Base-by-base conservation (phyloP, 2,329 filamentous ascomycete genomes). In the Fusarium hostae region DNA sequence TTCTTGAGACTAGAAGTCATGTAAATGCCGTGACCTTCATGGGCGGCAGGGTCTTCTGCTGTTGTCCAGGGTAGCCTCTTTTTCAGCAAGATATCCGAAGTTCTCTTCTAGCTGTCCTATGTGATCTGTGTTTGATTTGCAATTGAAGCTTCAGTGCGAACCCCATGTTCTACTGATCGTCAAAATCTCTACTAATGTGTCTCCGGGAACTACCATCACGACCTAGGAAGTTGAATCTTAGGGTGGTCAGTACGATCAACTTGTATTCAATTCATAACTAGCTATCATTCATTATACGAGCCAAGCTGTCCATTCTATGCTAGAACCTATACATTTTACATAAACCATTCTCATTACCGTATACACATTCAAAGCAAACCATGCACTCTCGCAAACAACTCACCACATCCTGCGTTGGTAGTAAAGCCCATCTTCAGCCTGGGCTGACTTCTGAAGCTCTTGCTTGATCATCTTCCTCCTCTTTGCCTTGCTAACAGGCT, bases 381-480 rank as follows among this genome's bases (percentile, higher is more conserved):
- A 30, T 4, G 40, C 26, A 18, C 22, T 20, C 12, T 15, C 24
- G 16, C 40, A 6, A 52, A 16, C 15, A 51, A 39, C 24, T 61
- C 79, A 90, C 83, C 85, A 88, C 68, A 89, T 79, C 52, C 88
- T 80, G 50, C 88, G 83, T 74, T 88, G 87, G 73, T 89, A 89
- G 66, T 86, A 86, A 28, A 84, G 80, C 18, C 81, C 86, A 77
- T 81, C 80, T 5, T 86, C 80, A 20, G 80, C 79, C 75, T 84
- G 84, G 10, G 86, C 82, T 60, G 86, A 75, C 68, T 79, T 82
- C 77, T 79, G 80, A 66, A 90, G 85, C 73, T 90, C 88, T 68
- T 88, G 85, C 76, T 88, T 89, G 75, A 90, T 91, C 71, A 84
- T 81, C 76, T 82, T 82, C 73, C 89, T 83, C 73, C 89, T 84